Evolutionary conservation across 768 basidiomycete genomes (phyloP).

Genomic region (Lactarius deliciosus): DNA sequence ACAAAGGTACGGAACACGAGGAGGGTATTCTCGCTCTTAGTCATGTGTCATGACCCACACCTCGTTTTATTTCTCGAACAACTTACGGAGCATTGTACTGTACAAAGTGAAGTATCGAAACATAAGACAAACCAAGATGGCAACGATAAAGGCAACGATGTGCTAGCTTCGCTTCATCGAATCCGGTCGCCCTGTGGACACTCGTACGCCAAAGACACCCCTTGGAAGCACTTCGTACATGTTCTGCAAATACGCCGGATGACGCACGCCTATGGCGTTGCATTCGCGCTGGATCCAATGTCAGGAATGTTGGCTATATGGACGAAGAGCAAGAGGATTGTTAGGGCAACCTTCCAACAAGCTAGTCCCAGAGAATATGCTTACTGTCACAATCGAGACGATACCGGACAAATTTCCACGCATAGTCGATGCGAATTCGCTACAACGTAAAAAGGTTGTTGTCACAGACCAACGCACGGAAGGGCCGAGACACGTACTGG

Average conservation of each 20-base stretch:
- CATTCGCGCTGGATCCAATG: conserved; percentile 79
- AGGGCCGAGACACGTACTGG: conserved; percentile 54
- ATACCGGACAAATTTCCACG: conserved; percentile 62
- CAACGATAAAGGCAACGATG: background rate
- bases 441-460: too few species aligned
- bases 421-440: conserved; percentile 27
- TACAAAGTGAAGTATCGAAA: conserved; percentile 13
- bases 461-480: background rate
- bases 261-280: conserved; percentile 79
- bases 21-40: background rate
- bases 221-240: conserved; percentile 20
- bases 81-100: background rate
- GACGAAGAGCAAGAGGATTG: conserved; percentile 80
- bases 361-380: conserved; percentile 30
- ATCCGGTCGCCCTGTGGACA: conserved; percentile 10
- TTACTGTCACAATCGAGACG: conserved; percentile 79
- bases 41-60: background rate
- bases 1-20: too few species aligned
- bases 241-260: conserved; percentile 37
- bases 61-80: background rate
- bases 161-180: background rate
- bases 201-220: conserved; percentile 18
- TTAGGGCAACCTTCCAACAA: background rate
- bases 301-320: conserved; percentile 68
- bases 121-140: background rate